A percentile compares a stretch with the other conserved stretches of the same genome.
phyloP scores from a whole-genome alignment of 2,329 filamentous ascomycete genomes.

The Trichoderma sp. region DNA sequence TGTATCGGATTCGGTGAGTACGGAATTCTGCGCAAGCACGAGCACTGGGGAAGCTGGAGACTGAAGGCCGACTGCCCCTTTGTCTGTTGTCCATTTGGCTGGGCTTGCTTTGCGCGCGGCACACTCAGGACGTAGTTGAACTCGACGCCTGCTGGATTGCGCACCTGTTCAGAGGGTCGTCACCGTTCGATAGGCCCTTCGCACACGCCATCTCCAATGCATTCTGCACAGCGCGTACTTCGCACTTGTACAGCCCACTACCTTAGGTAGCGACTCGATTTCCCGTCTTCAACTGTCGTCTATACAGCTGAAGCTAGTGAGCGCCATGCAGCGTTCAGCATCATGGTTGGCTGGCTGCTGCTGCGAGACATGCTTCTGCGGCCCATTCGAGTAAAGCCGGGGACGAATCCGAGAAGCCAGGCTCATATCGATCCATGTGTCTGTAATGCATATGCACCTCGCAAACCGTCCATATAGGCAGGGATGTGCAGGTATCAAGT shows the following conservation, averaged over 20 bases:
- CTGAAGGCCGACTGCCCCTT: not conserved
- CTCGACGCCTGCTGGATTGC: no score
- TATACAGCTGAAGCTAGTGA: conserved; percentile 10
- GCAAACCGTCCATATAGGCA: conserved; percentile 2
- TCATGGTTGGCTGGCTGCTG: conserved; percentile 12
- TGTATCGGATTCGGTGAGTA: not conserved
- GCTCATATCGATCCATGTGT: not conserved
- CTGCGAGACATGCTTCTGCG: conserved; percentile 28
- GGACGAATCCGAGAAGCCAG: conserved; percentile 7
- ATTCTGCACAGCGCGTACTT: not conserved
- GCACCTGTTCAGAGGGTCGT: not conserved
- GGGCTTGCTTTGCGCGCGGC: not conserved
- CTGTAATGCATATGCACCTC: not conserved
- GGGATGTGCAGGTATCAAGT: conserved; percentile 15
- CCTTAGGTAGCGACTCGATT: no score
- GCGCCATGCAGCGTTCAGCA: conserved; percentile 2
- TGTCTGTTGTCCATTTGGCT: not conserved
- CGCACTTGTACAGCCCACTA: not conserved
- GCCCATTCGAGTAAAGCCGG: conserved; percentile 17
- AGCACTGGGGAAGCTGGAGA: conserved; percentile 1
- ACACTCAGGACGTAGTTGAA: no score
- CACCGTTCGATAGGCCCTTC: conserved; percentile 5
- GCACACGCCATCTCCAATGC: conserved; percentile 4
- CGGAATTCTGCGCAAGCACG: not conserved
- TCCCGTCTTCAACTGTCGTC: not conserved